phyloP scores from a whole-genome alignment of 768 basidiomycete species.

The Zangia roseola region DNA sequence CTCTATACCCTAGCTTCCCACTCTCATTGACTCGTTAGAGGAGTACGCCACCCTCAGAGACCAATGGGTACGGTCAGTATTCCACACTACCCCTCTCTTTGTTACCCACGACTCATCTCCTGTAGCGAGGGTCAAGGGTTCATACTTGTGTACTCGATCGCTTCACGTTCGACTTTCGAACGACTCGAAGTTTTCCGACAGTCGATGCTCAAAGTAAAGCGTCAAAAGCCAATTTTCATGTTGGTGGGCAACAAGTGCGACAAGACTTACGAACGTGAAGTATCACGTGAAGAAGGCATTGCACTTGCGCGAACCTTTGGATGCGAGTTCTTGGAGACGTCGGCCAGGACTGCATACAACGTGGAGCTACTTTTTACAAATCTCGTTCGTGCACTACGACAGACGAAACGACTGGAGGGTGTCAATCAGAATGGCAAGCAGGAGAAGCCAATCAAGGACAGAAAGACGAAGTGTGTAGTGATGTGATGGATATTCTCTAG shows the following conservation, averaged over 20 bases:
- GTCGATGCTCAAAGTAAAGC: slow-evolving; percentile 86
- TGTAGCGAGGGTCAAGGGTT: slow-evolving; percentile 95
- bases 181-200: slow-evolving; percentile 88
- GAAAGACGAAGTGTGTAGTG: slow-evolving; percentile 68
- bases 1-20: slow-evolving; percentile 4
- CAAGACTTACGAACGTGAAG: slow-evolving; percentile 87
- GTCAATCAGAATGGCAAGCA: slow-evolving; percentile 43
- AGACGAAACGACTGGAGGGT: slow-evolving; percentile 54
- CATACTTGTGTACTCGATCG: slow-evolving; percentile 94
- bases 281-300: slow-evolving; percentile 85
- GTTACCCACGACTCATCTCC: slow-evolving; percentile 7
- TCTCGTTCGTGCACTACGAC: slow-evolving; percentile 80
- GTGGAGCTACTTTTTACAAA: slow-evolving; percentile 89
- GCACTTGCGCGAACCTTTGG: slow-evolving; percentile 80
- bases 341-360: slow-evolving; percentile 92
- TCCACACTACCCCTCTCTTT: not conserved
- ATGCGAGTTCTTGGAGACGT: slow-evolving; percentile 94
- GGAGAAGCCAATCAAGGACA: slow-evolving; percentile 43
- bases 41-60: slow-evolving; percentile 95
- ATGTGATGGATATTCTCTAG: slow-evolving; percentile 68
- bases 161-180: slow-evolving; percentile 89
- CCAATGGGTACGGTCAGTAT: slow-evolving; percentile 92
- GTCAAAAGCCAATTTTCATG: slow-evolving; percentile 84
- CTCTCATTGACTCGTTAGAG: slow-evolving; percentile 54
- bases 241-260: slow-evolving; percentile 97